Base-by-base conservation (phyloP, 768 basidiomycete species). In the Leccinum subgranulosum region DNA sequence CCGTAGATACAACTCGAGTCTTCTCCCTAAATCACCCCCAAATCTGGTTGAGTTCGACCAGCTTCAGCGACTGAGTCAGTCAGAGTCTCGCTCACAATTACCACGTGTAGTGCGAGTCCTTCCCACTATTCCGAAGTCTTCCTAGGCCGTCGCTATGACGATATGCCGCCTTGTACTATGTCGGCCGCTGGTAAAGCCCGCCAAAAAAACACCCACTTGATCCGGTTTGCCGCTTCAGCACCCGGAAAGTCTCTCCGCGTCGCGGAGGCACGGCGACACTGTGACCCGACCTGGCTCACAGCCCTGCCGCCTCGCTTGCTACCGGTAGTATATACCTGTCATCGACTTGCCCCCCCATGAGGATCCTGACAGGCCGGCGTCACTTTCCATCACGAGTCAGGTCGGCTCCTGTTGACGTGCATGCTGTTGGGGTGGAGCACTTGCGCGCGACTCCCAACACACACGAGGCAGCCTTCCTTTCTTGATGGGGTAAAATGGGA, bases 381-480 rank as follows among this genome's bases (percentile, higher is more conserved):
- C 41, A 19, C 47, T 48, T 19, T 49, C 14, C 50, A 33, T 52
- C 39, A 28, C 39, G 39, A 43, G 31, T 54, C 53, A 53, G 51
- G 15, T 21, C 48, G 9, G n/a, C 25, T 25, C 25, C 15, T 4
- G 29, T 36, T 60, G 58, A 53, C 58, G 47, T 53, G 59, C 46
- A 39, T 6, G 34, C 45, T 43, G 39, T 41, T 41, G 39, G 17
- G n/a, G 53, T 54, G 46, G 8, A n/a, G n/a, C 29, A 17, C 19
- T 46, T 49, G 21, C n/a, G 50, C 23, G 50, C 50, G n/a, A 59
- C 46, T 29, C 45, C 47, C 39, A 41, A 19, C 33, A 3, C 27
- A 45, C 59, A 62, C 60, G 64, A 64, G 63, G 60, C 64, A 15
- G 51, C 64, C 63, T 60, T 61, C 46, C 62, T 60, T 63, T 60